Evolutionary conservation across 2,329 filamentous ascomycete species (phyloP), one percentile per base, ranked within the genome.

Genomic region (Stagonosporopsis rhizophila): DNA sequence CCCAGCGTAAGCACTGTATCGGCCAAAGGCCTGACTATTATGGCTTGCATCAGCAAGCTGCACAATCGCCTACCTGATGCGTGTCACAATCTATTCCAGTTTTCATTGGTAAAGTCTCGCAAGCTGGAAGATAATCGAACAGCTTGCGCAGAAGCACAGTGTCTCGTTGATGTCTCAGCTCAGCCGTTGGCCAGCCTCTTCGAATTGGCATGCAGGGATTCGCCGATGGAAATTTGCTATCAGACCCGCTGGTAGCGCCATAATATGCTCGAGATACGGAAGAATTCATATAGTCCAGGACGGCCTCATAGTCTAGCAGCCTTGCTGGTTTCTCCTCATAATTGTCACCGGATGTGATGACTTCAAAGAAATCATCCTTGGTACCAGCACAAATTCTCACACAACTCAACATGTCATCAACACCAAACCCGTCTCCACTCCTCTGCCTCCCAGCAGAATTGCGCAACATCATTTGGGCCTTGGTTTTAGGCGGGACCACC

Each of bases 361-460:
- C 15, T 1, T 15, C 30, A 35, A 19, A 8, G n/a, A 15, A 35
- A 11, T 2, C 7, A 0, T 15, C 25, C 12, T 11, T n/a, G 3
- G n/a, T 4, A 17, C 6, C 15, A 35, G 15, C 22, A 11, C 19
- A 44, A 6, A 5, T 8, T 17, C 11, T 25, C 9, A 7, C 3
- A 7, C 30, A 32, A 34, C 6, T 1, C 25, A 14, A 32, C 8
- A 17, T 27, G 19, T 27, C 27, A 15, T 12, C 17, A 30, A 5
- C n/a, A 9, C 7, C 27, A 14, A 37, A 6, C 27, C 2, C 34
- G 5, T 42, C 51, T 6, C 39, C 39, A 7, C 55, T 58, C 1
- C 30, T 58, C 22, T 27, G 34, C 12, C 39, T 58, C n/a, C 49
- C 55, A 19, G 48, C 44, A 17, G 55, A 58, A 25, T 34, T 58